These are phyloP conservation scores for Apiospora sp. DNA, from an alignment of 2,329 filamentous ascomycete genomes.

Conservation along the genomic window DNA sequence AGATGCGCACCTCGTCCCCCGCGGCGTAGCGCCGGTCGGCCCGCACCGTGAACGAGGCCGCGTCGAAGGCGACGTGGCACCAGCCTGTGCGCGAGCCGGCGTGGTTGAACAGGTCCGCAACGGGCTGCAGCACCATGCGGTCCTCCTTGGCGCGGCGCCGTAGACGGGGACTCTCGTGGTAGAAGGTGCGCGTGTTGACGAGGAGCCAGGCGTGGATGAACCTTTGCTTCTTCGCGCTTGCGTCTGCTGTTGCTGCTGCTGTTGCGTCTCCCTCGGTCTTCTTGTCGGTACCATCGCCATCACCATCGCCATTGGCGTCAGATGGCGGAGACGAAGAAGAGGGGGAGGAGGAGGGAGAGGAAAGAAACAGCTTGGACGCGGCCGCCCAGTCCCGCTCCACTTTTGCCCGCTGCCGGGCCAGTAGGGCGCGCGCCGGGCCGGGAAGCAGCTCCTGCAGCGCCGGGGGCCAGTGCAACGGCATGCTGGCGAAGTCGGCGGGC, in stretches of 20 bases:
- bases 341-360: neutral
- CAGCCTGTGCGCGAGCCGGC: slow-evolving; percentile 46
- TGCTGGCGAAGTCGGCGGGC: slow-evolving; percentile 60
- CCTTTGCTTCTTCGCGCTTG: slow-evolving; percentile 36
- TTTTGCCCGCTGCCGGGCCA: slow-evolving; percentile 63
- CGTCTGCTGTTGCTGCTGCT: neutral
- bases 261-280: neutral
- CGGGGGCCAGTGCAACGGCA: slow-evolving; percentile 58
- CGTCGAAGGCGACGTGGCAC: slow-evolving; percentile 61
- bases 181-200: slow-evolving; percentile 70
- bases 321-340: neutral
- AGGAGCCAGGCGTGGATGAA: slow-evolving; percentile 66
- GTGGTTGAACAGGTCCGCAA: slow-evolving; percentile 77
- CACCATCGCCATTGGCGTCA: slow-evolving; percentile 15
- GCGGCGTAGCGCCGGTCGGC: slow-evolving; percentile 57
- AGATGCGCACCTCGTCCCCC: slow-evolving; percentile 73
- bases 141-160: slow-evolving; percentile 59
- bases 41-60: slow-evolving; percentile 61
- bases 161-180: slow-evolving; percentile 56
- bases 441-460: slow-evolving; percentile 58
- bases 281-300: neutral
- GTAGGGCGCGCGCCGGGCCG: slow-evolving; percentile 49
- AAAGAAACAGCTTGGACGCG: slow-evolving; percentile 46
- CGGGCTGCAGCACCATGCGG: slow-evolving; percentile 74
- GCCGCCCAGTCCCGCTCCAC: slow-evolving; percentile 58